Percentiles rank a stretch among this genome's conserved stretches.
These are phyloP conservation scores for Epichloe hybrida DNA, from an alignment of 2,329 filamentous ascomycete genomes.

Conservation along the genomic window DNA sequence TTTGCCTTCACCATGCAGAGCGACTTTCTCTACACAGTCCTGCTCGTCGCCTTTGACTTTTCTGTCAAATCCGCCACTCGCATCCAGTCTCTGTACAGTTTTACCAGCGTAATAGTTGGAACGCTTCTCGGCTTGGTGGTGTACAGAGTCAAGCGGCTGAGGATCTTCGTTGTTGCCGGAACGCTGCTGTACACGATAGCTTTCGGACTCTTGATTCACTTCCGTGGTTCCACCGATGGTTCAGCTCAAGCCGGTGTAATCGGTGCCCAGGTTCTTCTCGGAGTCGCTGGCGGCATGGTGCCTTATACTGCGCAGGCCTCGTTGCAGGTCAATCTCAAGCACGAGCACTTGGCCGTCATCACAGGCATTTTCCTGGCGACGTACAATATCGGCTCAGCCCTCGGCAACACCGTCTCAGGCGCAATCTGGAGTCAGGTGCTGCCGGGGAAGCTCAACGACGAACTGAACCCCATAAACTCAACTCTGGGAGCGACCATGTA, in stretches of 20 bases:
- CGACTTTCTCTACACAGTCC: conserved; percentile 36
- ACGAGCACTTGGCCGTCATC: conserved; percentile 41
- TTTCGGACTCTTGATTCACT: conserved; percentile 43
- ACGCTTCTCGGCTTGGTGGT: conserved; percentile 35
- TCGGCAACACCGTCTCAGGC: conserved; percentile 43
- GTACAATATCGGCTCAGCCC: conserved; percentile 42
- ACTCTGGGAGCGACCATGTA: conserved; percentile 41
- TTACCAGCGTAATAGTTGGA: conserved; percentile 34
- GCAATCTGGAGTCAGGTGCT: conserved; percentile 49
- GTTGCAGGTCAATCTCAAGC: conserved; percentile 40
- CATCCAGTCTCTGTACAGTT: conserved; percentile 32
- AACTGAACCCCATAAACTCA: conserved; percentile 28
- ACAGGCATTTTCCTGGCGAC: conserved; percentile 44
- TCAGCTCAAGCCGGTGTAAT: conserved; percentile 38
- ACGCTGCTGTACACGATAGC: conserved; percentile 42
- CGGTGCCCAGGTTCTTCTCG: conserved; percentile 47
- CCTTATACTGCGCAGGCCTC: conserved; percentile 45
- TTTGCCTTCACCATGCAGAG: conserved; percentile 33
- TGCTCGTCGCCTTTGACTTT: conserved; percentile 38
- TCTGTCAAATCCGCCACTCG: conserved; percentile 34
- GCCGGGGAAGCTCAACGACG: conserved; percentile 31
- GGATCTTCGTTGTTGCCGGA: conserved; percentile 36
- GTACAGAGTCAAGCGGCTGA: conserved; percentile 36
- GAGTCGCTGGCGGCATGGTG: conserved; percentile 43
- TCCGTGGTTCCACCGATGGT: conserved; percentile 32